Conservation (phyloP, 139 green algal genomes). For the Gonium pectorale region DNA sequence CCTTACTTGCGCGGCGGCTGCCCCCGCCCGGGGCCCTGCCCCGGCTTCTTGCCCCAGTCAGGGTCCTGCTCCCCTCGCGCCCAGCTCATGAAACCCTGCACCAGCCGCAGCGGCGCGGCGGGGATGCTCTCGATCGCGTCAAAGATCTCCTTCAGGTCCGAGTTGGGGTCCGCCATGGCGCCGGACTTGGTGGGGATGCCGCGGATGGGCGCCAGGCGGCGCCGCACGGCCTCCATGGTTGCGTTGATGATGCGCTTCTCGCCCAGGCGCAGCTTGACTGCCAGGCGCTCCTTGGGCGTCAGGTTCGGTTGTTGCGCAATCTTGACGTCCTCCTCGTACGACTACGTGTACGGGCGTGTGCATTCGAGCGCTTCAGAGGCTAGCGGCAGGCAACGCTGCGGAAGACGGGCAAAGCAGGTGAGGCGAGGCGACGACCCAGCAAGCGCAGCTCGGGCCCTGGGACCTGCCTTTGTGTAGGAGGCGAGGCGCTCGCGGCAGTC, state of each 20-base stretch:
- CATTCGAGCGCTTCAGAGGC: too few species aligned
- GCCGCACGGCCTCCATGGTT: constrained; percentile 73
- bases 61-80: constrained; percentile 63
- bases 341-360: constrained; percentile 75
- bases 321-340: constrained; percentile 88
- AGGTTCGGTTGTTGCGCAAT: constrained; percentile 70
- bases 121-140: constrained; percentile 87
- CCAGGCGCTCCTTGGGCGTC: constrained; percentile 57
- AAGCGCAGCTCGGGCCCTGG: not conserved
- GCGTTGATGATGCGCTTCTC: constrained; percentile 67
- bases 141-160: constrained; percentile 95
- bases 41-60: constrained; percentile 45
- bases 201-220: constrained; percentile 91
- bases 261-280: constrained; percentile 64
- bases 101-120: constrained; percentile 67
- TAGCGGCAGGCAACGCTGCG: too few species aligned
- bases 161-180: constrained; percentile 88
- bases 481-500: constrained; percentile 86
- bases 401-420: too few species aligned
- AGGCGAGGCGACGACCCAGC: not conserved
- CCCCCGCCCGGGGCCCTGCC: not conserved
- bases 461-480: constrained; percentile 66
- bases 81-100: constrained; percentile 77
- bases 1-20: not conserved
- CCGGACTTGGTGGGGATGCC: constrained; percentile 96